Conservation (phyloP, 768 basidiomycete genomes). For the Boletus barrowsii region DNA sequence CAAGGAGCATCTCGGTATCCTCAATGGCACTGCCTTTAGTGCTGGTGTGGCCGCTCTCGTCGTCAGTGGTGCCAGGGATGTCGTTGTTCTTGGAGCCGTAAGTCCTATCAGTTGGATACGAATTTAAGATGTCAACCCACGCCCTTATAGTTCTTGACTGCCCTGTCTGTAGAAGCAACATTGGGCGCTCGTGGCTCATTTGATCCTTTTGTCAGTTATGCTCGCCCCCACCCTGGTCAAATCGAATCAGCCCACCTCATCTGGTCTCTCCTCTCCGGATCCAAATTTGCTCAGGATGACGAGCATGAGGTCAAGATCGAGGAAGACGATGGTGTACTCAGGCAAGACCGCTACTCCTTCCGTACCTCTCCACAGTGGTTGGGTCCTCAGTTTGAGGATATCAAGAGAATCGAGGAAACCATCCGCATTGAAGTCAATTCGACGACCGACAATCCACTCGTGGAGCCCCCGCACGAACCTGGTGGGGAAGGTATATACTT, state of each 20-base stretch:
- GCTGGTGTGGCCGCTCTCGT: conserved; percentile 76
- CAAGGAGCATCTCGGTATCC: conserved; percentile 77
- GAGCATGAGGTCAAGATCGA: conserved; percentile 74
- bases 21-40: conserved; percentile 86
- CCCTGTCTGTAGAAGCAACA: conserved; percentile 82
- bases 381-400: conserved; percentile 81
- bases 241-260: conserved; percentile 73
- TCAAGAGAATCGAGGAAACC: conserved; percentile 59
- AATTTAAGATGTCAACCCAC: not conserved
- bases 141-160: conserved; percentile 60
- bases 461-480: conserved; percentile 74
- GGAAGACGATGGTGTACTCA: conserved; percentile 68
- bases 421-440: conserved; percentile 79
- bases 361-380: conserved; percentile 82
- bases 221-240: conserved; percentile 85
- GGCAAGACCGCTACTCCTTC: conserved; percentile 70
- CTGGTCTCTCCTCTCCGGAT: conserved; percentile 64
- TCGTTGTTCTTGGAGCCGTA: conserved; percentile 52
- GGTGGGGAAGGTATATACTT: conserved; percentile 17
- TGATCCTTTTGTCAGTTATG: conserved; percentile 70
- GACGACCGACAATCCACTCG: conserved; percentile 85
- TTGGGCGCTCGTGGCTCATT: conserved; percentile 69
- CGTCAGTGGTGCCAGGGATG: conserved; percentile 66
- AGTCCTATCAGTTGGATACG: not conserved
- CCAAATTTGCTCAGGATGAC: conserved; percentile 60